These are phyloP conservation scores for Choanephora cucurbitarum DNA, from an alignment of 371 early-diverging fungal genomes.

Conservation along the genomic window DNA sequence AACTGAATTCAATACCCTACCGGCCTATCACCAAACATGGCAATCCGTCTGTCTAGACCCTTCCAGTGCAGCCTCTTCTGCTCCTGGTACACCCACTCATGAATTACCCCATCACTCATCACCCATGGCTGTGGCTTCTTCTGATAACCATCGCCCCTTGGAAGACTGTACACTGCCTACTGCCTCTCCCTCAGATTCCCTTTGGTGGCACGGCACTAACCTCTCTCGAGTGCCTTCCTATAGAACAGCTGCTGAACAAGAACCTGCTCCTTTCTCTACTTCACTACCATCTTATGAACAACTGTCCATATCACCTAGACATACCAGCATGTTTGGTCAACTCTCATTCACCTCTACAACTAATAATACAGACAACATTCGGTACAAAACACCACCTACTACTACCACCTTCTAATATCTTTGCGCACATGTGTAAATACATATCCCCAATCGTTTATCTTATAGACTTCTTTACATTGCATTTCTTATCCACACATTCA, in stretches of 20 bases:
- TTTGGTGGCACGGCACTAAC: constrained; percentile 47
- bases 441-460: no score
- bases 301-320: constrained; percentile 15
- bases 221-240: constrained; percentile 48
- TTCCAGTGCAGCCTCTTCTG: background rate
- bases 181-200: background rate
- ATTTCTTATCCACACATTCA: no score
- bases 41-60: constrained; percentile 25
- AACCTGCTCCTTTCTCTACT: constrained; percentile 34
- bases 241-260: constrained; percentile 39
- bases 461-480: no score
- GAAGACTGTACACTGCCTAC: background rate
- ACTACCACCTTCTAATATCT: background rate
- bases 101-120: background rate
- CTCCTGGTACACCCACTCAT: background rate
- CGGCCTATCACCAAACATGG: constrained; percentile 43
- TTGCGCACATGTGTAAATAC: no score
- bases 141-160: background rate
- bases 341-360: constrained; percentile 8
- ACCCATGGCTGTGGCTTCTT: background rate
- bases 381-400: background rate
- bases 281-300: constrained; percentile 49
- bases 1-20: constrained; percentile 33
- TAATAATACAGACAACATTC: background rate
- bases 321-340: constrained; percentile 20